phyloP scores from a whole-genome alignment of 2,329 filamentous ascomycete species.

The Talaromyces sp. region DNA sequence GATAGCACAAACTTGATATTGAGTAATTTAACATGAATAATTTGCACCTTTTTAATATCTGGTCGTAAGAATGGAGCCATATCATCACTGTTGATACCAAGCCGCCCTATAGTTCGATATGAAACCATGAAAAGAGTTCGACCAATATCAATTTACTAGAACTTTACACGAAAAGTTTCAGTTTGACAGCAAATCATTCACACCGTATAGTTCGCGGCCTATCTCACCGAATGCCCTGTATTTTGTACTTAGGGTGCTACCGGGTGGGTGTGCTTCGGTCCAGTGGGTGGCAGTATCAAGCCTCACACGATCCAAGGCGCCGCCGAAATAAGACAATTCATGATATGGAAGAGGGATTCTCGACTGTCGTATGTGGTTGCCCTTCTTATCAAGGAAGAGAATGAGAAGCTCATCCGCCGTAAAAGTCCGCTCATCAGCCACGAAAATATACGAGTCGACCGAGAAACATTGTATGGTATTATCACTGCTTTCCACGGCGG shows the following conservation, averaged over 20 bases:
- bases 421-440: neutral
- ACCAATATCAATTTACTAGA: neutral
- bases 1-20: too few species aligned
- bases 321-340: neutral
- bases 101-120: neutral
- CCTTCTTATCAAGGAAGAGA: neutral
- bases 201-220: neutral
- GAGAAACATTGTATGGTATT: neutral
- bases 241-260: neutral
- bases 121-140: neutral
- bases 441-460: neutral
- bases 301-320: neutral
- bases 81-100: neutral
- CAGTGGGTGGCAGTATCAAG: neutral
- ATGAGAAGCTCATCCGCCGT: neutral
- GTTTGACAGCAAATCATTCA: neutral
- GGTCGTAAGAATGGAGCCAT: neutral
- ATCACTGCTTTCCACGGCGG: neutral
- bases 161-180: neutral
- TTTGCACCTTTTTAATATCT: too few species aligned
- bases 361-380: neutral
- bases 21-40: too few species aligned
- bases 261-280: neutral
- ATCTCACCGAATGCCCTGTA: neutral
- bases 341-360: neutral